Evolutionary conservation across 2,329 filamentous ascomycete species (phyloP).

Genomic region (Fusarium incarnatum): DNA sequence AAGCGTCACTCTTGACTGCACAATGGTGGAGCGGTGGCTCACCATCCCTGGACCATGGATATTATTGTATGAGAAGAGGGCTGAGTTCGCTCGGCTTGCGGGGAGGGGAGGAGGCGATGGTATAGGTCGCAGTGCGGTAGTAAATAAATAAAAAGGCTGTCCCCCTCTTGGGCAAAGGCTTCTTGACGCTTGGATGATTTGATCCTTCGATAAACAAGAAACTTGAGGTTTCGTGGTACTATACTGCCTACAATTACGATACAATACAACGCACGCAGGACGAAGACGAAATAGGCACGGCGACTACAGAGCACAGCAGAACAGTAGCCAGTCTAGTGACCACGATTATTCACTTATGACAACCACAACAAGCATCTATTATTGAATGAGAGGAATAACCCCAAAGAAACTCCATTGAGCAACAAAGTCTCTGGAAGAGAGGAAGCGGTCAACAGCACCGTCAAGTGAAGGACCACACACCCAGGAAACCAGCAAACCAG

Average conservation of each 20-base stretch:
- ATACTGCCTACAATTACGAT: not conserved
- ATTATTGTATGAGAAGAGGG: conserved; percentile 33
- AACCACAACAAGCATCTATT: not conserved
- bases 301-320: conserved; percentile 2
- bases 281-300: conserved; percentile 14
- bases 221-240: conserved; percentile 20
- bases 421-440: conserved; percentile 27
- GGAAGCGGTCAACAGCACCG: conserved; percentile 9
- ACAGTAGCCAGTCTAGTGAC: conserved; percentile 4
- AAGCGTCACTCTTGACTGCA: conserved; percentile 30
- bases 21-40: conserved; percentile 43
- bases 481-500: not conserved
- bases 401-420: conserved; percentile 17
- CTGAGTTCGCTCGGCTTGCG: conserved; percentile 40
- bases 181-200: conserved; percentile 15
- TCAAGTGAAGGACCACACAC: not conserved
- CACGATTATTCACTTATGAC: conserved; percentile 5
- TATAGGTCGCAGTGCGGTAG: not conserved
- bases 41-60: conserved; percentile 41
- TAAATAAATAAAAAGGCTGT: conserved; percentile 41
- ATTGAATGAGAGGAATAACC: conserved; percentile 13
- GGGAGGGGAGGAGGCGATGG: conserved; percentile 26
- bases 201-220: conserved; percentile 14
- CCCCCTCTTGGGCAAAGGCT: conserved; percentile 1
- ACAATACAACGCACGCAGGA: conserved; percentile 24